phyloP scores from a whole-genome alignment of 2,329 filamentous ascomycete species.

The Clonostachys solani region DNA sequence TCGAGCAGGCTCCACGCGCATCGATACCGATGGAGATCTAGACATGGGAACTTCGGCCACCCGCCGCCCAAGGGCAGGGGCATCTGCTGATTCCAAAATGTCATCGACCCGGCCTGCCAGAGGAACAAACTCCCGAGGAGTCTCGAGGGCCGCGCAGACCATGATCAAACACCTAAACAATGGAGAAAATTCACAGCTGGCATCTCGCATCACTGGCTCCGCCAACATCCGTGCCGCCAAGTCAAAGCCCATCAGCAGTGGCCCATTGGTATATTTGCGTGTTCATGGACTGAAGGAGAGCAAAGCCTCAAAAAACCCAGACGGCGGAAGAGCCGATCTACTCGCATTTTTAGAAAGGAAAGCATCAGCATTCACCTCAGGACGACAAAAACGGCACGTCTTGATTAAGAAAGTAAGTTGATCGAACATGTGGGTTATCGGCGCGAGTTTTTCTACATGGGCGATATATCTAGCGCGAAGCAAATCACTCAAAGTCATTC shows the following conservation, averaged over 20 bases:
- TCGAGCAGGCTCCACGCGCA: conserved; percentile 25
- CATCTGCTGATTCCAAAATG: conserved; percentile 14
- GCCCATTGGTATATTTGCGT: conserved; percentile 29
- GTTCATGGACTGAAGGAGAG: conserved; percentile 64
- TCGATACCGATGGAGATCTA: conserved; percentile 56
- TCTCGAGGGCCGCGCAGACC: conserved; percentile 33
- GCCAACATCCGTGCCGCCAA: conserved; percentile 15
- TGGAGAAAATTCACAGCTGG: conserved; percentile 22
- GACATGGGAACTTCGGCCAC: conserved; percentile 43
- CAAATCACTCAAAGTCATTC: background rate
- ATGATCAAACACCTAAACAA: conserved; percentile 35
- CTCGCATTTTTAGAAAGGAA: conserved; percentile 70
- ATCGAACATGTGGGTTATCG: conserved; percentile 8
- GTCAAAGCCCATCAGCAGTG: conserved; percentile 11
- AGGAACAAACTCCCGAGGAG: conserved; percentile 16
- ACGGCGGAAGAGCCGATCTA: conserved; percentile 62
- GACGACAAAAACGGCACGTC: conserved; percentile 41
- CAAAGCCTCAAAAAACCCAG: conserved; percentile 62
- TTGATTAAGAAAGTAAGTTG: conserved; percentile 76
- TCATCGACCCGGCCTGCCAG: conserved; percentile 22
- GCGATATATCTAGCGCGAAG: background rate
- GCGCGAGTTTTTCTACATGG: background rate
- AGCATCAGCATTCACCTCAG: conserved; percentile 48
- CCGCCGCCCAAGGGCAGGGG: conserved; percentile 24
- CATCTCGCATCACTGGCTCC: conserved; percentile 25